Evolutionary conservation across 805 yeast genomes (phyloP).

Genomic region (Alloascoidea hylecoeti): DNA sequence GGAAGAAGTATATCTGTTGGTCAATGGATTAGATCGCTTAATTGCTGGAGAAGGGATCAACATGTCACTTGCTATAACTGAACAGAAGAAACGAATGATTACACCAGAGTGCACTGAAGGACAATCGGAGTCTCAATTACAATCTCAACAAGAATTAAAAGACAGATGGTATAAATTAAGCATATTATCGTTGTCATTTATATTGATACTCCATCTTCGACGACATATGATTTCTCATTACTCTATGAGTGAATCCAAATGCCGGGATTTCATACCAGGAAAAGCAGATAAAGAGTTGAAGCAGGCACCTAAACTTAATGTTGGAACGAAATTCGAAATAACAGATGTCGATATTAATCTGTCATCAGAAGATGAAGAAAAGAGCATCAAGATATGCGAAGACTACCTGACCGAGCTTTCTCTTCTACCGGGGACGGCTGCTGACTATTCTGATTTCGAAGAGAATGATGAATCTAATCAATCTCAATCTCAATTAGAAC

Average conservation of each 20-base stretch:
- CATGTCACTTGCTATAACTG: slow-evolving; percentile 10
- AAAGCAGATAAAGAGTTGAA: slow-evolving; percentile 5
- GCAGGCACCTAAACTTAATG: not conserved
- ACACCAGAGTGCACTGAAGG: slow-evolving; percentile 4
- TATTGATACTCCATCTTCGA: slow-evolving; percentile 5
- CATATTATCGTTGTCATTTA: slow-evolving; percentile 4
- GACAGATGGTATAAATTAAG: slow-evolving; percentile 4
- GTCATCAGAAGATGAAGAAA: not conserved
- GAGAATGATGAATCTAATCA: not conserved
- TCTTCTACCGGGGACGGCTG: not conserved
- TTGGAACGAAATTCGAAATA: not conserved
- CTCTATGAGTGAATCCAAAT: slow-evolving; percentile 7
- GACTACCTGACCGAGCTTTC: not conserved
- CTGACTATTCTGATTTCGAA: not conserved
- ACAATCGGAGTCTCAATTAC: slow-evolving; percentile 5
- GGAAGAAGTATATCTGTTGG: slow-evolving; percentile 36
- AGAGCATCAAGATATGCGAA: not conserved
- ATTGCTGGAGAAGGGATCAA: slow-evolving; percentile 27
- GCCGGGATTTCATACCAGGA: slow-evolving; percentile 6
- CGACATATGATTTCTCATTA: slow-evolving; percentile 5
- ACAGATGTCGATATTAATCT: not conserved
- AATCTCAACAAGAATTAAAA: slow-evolving; percentile 2
- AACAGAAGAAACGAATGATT: slow-evolving; percentile 9
- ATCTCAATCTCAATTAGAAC: no score
- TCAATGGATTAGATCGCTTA: slow-evolving; percentile 28